phyloP scores from a whole-genome alignment of 345 rosid species.

The Salix udensis region DNA sequence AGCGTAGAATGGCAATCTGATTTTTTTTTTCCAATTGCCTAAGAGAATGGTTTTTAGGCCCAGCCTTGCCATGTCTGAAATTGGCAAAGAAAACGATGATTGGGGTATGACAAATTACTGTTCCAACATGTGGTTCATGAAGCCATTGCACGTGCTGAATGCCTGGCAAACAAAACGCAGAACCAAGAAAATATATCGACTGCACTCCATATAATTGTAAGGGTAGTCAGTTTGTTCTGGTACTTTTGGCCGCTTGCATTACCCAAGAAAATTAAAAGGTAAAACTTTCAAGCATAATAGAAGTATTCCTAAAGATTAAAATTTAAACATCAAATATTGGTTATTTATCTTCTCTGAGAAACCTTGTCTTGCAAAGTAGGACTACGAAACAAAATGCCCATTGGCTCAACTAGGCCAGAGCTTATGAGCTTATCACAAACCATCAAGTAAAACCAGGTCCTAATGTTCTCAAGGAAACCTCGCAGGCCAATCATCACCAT shows the following conservation, averaged over 20 bases:
- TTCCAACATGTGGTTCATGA: no score
- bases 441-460: not conserved
- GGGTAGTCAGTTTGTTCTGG: no score
- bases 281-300: no score
- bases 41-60: not conserved
- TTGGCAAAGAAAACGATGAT: no score
- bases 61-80: no score
- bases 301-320: not conserved
- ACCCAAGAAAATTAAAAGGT: no score
- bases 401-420: not conserved
- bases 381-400: not conserved
- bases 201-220: no score
- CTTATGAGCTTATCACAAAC: slow-evolving; percentile 2
- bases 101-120: no score
- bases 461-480: not conserved
- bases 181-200: no score
- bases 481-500: not conserved
- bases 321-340: not conserved
- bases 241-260: no score
- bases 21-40: not conserved
- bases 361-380: not conserved
- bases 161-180: no score
- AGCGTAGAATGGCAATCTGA: not conserved
- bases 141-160: no score
- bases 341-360: not conserved